Base-by-base conservation (phyloP, 2,329 filamentous ascomycete species). In the Neodidymelliopsis sp. region DNA sequence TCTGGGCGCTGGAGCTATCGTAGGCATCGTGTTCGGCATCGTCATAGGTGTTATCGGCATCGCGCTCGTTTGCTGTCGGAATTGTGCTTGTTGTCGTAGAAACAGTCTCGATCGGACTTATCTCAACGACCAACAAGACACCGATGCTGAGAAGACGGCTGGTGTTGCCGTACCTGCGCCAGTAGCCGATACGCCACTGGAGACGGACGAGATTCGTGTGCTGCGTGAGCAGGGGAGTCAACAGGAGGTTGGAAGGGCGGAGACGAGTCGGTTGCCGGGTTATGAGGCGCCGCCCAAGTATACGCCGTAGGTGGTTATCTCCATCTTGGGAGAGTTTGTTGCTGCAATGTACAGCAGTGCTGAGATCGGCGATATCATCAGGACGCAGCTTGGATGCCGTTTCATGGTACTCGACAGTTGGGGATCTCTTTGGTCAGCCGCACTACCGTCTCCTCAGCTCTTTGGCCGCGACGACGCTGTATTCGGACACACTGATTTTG, bases 281-380 rank as follows among this genome's bases (percentile, higher is more conserved):
- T 36, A 43, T 22, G 45, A 40, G 12, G 41, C 15, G 9, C 34
- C 49, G 37, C 57, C 57, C 11, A 49, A 22, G 46, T 57, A 60
- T 30, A 54, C 40, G 11, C 52, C 54, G 13, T 59, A 19, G 29
- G 20, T 6, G 23, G 18, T 4, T 18, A n/a, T 6, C n/a, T 8
- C 11, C 9, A 10, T 2, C 2, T 35, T 16, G 6, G 19, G 10
- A 13, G 6, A 12, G 34, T 23, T 7, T 12, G 13, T 15, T 20
- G 22, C n/a, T n/a, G n/a, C n/a, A n/a, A n/a, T n/a, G n/a, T n/a
- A n/a, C n/a, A n/a, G n/a, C n/a, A n/a, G n/a, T n/a, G n/a, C n/a
- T n/a, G n/a, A n/a, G n/a, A n/a, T n/a, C n/a, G n/a, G n/a, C n/a
- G n/a, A n/a, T n/a, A n/a, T n/a, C n/a, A n/a, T n/a, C n/a, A n/a